A percentile compares a stretch with the other conserved stretches of the same genome.
phyloP scores from a whole-genome alignment of 2,329 filamentous ascomycete species.

The Scortechinia acanthostroma region DNA sequence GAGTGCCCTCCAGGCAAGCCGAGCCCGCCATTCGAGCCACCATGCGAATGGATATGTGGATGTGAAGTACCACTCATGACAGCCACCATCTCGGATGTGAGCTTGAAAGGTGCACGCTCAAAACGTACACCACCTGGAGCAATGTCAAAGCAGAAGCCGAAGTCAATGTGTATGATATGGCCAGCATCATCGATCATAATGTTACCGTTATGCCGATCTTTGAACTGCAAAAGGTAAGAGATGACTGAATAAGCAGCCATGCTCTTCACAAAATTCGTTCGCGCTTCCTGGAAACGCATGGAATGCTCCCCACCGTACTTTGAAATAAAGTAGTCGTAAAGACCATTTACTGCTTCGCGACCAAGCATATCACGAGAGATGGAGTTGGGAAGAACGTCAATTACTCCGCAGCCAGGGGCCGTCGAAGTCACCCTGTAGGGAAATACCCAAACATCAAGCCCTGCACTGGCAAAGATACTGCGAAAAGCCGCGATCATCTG shows the following conservation, averaged over 20 bases:
- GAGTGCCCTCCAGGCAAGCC: background rate
- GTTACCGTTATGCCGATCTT: conserved; percentile 97
- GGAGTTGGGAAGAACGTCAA: conserved; percentile 94
- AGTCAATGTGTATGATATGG: conserved; percentile 97
- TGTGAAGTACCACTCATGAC: conserved; percentile 82
- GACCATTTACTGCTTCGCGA: conserved; percentile 90
- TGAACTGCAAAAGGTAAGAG: conserved; percentile 94
- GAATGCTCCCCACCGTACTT: conserved; percentile 97
- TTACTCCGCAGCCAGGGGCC: conserved; percentile 92
- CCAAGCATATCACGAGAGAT: conserved; percentile 98
- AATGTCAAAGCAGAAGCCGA: conserved; percentile 99
- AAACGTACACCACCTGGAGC: conserved; percentile 95
- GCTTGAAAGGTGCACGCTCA: conserved; percentile 95
- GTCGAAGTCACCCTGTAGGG: conserved; percentile 96
- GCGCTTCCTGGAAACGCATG: conserved; percentile 86
- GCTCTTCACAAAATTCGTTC: conserved; percentile 95
- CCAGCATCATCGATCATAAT: conserved; percentile 98
- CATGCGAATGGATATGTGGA: conserved; percentile 37
- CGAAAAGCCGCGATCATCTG: conserved; percentile 98
- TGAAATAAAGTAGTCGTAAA: conserved; percentile 96
- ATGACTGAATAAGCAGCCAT: conserved; percentile 99
- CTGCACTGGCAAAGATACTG: conserved; percentile 90
- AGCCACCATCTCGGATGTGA: conserved; percentile 95
- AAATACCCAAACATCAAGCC: conserved; percentile 92
- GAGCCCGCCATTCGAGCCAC: background rate